Evolutionary conservation across 495 filamentous ascomycete genomes (phyloP).

Genomic region (Chlorociboria aeruginascens): DNA sequence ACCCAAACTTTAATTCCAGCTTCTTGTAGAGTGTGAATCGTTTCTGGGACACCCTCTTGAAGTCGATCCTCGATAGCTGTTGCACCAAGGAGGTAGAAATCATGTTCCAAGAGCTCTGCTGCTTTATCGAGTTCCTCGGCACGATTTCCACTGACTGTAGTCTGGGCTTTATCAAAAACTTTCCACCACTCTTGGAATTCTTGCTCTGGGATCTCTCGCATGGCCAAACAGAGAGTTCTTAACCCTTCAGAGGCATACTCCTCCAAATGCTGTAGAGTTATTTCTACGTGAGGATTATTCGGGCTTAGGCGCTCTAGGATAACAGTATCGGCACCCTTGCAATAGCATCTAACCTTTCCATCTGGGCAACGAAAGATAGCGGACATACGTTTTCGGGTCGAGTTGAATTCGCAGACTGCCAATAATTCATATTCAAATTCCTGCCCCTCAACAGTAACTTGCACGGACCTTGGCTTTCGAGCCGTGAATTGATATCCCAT

Average conservation of each 20-base stretch:
- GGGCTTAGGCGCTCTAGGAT: constrained; percentile 76
- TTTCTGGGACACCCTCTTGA: constrained; percentile 97
- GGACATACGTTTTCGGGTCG: constrained; percentile 95
- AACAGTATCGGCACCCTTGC: constrained; percentile 96
- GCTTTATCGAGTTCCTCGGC: constrained; percentile 96
- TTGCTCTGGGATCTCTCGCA: constrained; percentile 85
- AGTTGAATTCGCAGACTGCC: constrained; percentile 98
- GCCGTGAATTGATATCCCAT: constrained; percentile 86
- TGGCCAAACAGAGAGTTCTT: constrained; percentile 86
- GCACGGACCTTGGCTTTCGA: constrained; percentile 75
- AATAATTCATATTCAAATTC: constrained; percentile 80
- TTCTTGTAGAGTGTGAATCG: constrained; percentile 92
- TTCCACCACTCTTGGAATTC: constrained; percentile 84
- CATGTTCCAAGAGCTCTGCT: constrained; percentile 85
- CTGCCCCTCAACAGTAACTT: constrained; percentile 59
- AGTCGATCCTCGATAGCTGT: constrained; percentile 96
- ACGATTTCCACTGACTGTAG: constrained; percentile 84
- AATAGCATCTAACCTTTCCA: constrained; percentile 85
- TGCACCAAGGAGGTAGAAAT: constrained; percentile 83
- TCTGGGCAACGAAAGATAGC: constrained; percentile 94
- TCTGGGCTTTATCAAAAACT: constrained; percentile 80
- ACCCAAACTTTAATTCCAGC: constrained; percentile 99
- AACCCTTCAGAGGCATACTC: constrained; percentile 97
- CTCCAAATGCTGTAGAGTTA: constrained; percentile 84
- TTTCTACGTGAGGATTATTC: constrained; percentile 72